Evolutionary conservation across 257 asterid species (phyloP).

Genomic region (Jaltomata sinuosa): DNA sequence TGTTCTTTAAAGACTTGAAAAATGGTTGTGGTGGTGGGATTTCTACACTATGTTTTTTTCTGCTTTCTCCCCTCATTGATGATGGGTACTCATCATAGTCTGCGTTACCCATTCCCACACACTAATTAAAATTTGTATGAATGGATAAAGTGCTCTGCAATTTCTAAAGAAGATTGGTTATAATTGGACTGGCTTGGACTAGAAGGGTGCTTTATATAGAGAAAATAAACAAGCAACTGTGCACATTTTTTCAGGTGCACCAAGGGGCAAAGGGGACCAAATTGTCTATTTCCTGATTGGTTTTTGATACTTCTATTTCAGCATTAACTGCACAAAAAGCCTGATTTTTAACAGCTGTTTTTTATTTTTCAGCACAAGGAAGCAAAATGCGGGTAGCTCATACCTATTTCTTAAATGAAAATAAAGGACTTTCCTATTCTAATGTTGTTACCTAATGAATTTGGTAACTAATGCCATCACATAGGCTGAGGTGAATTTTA

Average conservation of each 20-base stretch:
- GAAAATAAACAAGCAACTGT: not conserved
- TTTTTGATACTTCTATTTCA: not conserved
- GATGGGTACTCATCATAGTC: conserved; percentile 25
- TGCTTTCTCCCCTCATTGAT: conserved; percentile 4
- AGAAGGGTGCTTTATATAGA: not conserved
- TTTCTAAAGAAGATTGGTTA: not conserved
- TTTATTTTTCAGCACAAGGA: not conserved
- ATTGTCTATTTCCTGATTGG: not conserved
- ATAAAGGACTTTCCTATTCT: too few species aligned
- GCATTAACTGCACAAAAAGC: not conserved
- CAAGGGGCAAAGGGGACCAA: not conserved
- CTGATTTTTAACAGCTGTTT: not conserved
- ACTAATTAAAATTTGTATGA: not conserved
- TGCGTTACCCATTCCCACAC: conserved; percentile 25
- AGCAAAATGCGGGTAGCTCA: conserved; percentile 20
- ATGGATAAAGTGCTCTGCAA: not conserved
- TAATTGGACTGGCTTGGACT: not conserved
- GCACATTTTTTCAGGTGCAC: not conserved
- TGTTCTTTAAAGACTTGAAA: conserved; percentile 38
- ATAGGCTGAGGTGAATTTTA: too few species aligned
- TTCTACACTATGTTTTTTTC: conserved; percentile 30
- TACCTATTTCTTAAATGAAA: too few species aligned
- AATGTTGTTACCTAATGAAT: too few species aligned
- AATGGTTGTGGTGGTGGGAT: conserved; percentile 76
- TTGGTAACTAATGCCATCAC: too few species aligned